phyloP scores from a whole-genome alignment of 495 filamentous ascomycete species.

The Lophium mytilinum region DNA sequence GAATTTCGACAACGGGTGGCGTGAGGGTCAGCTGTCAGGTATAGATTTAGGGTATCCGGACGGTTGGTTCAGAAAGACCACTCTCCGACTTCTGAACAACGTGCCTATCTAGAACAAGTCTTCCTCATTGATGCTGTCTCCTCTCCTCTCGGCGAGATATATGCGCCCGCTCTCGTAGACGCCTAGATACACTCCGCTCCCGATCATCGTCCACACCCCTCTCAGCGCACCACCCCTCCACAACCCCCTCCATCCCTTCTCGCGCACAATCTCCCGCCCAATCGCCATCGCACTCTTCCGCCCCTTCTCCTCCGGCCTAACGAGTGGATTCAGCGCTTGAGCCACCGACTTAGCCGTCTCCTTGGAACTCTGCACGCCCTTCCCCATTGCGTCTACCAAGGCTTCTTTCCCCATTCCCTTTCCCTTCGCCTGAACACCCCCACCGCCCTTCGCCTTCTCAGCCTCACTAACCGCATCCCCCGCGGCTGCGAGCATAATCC shows the following conservation, averaged over 20 bases:
- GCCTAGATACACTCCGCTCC: conserved; percentile 76
- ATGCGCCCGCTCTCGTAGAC: conserved; percentile 74
- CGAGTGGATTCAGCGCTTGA: conserved; percentile 6
- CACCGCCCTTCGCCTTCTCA: conserved; percentile 4
- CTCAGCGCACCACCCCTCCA: conserved; percentile 72
- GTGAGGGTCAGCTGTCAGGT: too few species aligned
- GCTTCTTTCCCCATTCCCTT: conserved; percentile 7
- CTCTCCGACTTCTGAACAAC: too few species aligned
- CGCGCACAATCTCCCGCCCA: conserved; percentile 49
- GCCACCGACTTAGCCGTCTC: conserved; percentile 9
- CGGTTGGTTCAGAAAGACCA: too few species aligned
- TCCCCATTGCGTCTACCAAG: conserved; percentile 29
- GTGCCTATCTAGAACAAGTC: not conserved
- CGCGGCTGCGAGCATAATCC: conserved; percentile 50
- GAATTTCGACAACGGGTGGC: too few species aligned
- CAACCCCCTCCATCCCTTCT: conserved; percentile 62
- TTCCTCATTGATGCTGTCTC: conserved; percentile 23
- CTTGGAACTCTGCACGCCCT: conserved; percentile 25
- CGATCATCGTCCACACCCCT: conserved; percentile 70
- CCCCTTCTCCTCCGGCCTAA: conserved; percentile 27
- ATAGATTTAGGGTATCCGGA: too few species aligned
- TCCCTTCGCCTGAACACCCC: not conserved
- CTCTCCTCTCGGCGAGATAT: conserved; percentile 53
- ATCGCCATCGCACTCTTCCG: conserved; percentile 45
- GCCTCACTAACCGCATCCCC: conserved; percentile 39